Evolutionary conservation across 2,329 filamentous ascomycete species (phyloP).

Genomic region (Cryphonectria japonica): DNA sequence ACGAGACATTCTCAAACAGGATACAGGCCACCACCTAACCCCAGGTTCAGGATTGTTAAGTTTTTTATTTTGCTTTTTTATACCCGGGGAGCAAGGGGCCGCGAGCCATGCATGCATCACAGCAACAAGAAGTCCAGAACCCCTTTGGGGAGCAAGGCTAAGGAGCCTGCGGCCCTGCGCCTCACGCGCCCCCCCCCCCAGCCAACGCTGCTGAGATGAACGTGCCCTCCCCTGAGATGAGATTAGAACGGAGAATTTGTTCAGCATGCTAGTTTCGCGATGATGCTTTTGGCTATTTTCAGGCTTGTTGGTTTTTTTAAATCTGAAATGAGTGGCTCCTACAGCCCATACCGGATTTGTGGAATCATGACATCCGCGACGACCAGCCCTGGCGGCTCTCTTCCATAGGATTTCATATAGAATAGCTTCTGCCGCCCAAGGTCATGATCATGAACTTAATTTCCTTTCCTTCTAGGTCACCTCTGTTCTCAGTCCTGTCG

Average conservation of each 20-base stretch:
- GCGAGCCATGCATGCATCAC: not conserved
- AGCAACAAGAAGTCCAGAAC: not conserved
- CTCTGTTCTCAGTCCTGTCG: slow-evolving; percentile 1
- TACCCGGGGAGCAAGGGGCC: not conserved
- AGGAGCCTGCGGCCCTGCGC: slow-evolving; percentile 4
- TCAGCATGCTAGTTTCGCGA: not conserved
- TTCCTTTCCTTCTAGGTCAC: not conserved
- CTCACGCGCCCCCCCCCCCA: slow-evolving; percentile 4
- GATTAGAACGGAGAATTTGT: not conserved
- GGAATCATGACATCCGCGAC: not conserved
- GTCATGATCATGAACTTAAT: not conserved
- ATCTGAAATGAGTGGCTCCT: not conserved
- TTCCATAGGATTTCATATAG: not conserved
- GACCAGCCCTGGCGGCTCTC: not conserved
- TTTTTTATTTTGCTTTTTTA: not conserved
- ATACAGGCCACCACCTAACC: not conserved
- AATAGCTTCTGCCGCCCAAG: not conserved
- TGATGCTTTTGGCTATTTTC: not conserved
- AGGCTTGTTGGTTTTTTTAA: slow-evolving; percentile 7
- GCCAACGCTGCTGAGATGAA: slow-evolving; percentile 3
- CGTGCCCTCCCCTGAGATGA: slow-evolving; percentile 1
- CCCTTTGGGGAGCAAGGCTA: not conserved
- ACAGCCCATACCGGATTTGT: not conserved
- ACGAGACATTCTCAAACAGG: not conserved
- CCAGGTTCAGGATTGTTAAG: not conserved